Evolutionary conservation across 805 yeast species (phyloP), one percentile per base, ranked within the genome.

Genomic region (Candida sphagnicola): DNA sequence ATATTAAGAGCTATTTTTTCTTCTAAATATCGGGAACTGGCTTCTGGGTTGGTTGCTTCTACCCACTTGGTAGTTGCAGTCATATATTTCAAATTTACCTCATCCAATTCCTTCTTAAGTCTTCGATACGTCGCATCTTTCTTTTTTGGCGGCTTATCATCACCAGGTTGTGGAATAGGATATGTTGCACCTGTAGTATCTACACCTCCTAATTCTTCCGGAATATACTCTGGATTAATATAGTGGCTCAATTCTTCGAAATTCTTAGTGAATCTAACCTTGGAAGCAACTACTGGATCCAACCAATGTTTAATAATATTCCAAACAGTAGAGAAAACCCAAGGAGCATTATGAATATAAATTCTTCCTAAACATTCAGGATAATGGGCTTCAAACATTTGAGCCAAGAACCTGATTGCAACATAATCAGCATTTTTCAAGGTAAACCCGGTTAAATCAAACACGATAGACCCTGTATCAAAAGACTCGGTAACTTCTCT

Each of bases 311-410:
- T 88, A 51, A 93, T 80, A 49, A 91, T 78, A 49, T 82, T 84
- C 98, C 99, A 93, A 43, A 91, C 86, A 17, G 96, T 91, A 37
- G 85, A 79, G 67, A 93, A 93, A 39, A 93, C 78, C 98, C 97
- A 89, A 18, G 99, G 99, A 0, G 99, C 97, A 51, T 85, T 85
- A 66, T 88, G 95, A 44, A 93, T 84, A 49, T 88, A 75, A 38
- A 93, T 67, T 40, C 77, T 77, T 13, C 96, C 96, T 43, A 93
- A 73, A 29, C 87, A 82, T 63, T 93, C 99, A 1, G 99, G 99
- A 59, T 91, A 93, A 57, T 91, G 96, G 0, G 95, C 95, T 69
- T 93, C 98, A 61, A 93, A 89, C 44, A 90, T 83, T 39, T 80
- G 77, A 44, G 90, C 82, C 64, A 93, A 77, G 62, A 86, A 91